Percentiles rank a stretch among this genome's conserved stretches.
These are phyloP conservation scores for Strobilomyces dryophilus DNA, from an alignment of 768 basidiomycete genomes.

Conservation along the genomic window DNA sequence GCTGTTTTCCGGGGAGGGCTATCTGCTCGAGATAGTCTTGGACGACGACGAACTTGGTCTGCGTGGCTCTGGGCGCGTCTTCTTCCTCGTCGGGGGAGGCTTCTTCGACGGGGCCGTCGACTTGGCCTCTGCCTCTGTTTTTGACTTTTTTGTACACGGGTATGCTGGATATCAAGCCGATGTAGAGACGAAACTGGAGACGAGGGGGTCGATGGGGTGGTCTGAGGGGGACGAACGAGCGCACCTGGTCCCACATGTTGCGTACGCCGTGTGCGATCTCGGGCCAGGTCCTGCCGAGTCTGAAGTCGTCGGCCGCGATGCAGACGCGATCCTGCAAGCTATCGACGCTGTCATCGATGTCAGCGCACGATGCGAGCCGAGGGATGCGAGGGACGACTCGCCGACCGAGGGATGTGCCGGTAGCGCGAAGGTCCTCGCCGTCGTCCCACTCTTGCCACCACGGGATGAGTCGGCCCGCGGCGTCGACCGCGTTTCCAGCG, in stretches of 20 bases:
- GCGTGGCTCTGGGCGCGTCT: constrained; percentile 19
- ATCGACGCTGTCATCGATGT: constrained; percentile 1
- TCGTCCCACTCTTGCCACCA: constrained; percentile 35
- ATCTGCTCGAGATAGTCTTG: constrained; percentile 30
- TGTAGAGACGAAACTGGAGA: constrained; percentile 29
- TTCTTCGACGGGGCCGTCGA: constrained; percentile 30
- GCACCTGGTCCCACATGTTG: constrained; percentile 29
- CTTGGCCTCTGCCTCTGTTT: constrained; percentile 11
- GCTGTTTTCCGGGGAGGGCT: constrained; percentile 26
- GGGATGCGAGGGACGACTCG: constrained; percentile 20
- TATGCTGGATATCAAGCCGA: constrained; percentile 28
- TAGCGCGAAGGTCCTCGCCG: constrained; percentile 19
- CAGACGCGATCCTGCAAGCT: constrained; percentile 21
- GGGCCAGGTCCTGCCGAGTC: constrained; percentile 29
- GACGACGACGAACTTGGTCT: constrained; percentile 19
- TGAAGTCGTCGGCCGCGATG: constrained; percentile 30
- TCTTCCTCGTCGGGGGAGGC: constrained; percentile 24
- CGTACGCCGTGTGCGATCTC: constrained; percentile 28
- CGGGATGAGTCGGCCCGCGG: constrained; percentile 19
- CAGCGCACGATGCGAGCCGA: not conserved
- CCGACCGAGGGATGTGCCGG: constrained; percentile 15
- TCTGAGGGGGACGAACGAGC: not conserved
- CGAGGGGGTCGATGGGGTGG: not conserved
- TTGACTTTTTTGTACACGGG: constrained; percentile 30
- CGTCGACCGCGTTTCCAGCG: constrained; percentile 22